These are phyloP conservation scores for Gnaphalium uliginosum DNA, from an alignment of 129 eudicot genomes.

Conservation along the genomic window DNA sequence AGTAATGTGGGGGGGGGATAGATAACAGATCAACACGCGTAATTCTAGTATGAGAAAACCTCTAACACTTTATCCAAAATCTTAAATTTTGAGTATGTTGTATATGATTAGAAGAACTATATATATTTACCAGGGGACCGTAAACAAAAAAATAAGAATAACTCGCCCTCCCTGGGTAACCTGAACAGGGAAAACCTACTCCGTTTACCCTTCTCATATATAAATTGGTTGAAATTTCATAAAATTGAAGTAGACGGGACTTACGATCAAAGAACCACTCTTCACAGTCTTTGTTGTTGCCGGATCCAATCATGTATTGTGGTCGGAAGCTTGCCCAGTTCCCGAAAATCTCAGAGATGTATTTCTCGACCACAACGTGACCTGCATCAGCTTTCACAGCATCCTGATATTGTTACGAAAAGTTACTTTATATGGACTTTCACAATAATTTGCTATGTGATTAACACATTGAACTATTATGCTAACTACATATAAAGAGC, in stretches of 20 bases:
- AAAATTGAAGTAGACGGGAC: conserved; percentile 19
- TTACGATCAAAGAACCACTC: conserved; percentile 99
- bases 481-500: neutral
- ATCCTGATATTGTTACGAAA: conserved; percentile 49
- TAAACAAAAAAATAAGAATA: neutral
- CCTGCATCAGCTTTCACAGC: conserved; percentile 88
- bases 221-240: neutral
- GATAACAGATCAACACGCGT: neutral
- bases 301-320: conserved; percentile 98
- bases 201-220: neutral
- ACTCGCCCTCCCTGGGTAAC: too few species aligned
- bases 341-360: conserved; percentile 63
- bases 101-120: neutral
- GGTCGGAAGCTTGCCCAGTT: conserved; percentile 94
- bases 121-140: neutral
- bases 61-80: neutral
- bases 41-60: neutral
- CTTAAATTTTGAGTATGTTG: neutral
- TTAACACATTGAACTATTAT: neutral
- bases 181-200: too few species aligned
- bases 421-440: neutral
- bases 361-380: conserved; percentile 84
- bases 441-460: neutral
- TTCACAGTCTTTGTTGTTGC: conserved; percentile 98
- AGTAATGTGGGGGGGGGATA: neutral